Conservation (phyloP, 75 land plant species). For the Picea sitchensis region DNA sequence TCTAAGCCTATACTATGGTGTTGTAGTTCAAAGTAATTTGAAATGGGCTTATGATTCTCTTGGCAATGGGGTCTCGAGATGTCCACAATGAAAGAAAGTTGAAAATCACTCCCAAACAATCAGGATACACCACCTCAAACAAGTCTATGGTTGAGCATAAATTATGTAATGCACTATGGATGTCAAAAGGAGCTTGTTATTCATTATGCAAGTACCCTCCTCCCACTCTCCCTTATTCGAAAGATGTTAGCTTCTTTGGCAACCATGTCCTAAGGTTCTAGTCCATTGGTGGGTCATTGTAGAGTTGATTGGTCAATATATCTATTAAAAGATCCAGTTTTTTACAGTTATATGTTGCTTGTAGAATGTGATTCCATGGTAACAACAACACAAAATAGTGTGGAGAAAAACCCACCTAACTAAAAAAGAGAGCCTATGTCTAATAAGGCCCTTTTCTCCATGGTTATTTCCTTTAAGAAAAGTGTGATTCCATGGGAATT, state of each 20-base stretch:
- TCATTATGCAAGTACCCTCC: background rate
- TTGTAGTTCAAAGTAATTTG: no score
- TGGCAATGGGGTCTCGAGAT: background rate
- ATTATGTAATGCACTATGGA: background rate
- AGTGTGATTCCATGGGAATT: background rate
- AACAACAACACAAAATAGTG: background rate
- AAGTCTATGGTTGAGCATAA: background rate
- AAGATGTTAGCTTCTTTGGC: background rate
- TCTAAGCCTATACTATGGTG: no score
- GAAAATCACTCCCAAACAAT: background rate
- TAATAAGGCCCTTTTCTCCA: background rate
- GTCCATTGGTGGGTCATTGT: background rate
- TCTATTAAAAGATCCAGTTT: background rate
- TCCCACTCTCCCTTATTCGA: background rate
- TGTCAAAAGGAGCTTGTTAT: background rate
- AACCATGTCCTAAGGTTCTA: no score
- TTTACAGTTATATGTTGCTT: background rate
- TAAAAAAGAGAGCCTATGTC: background rate
- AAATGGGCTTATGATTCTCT: no score
- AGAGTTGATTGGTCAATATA: background rate
- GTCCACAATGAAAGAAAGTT: background rate
- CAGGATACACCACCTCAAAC: background rate
- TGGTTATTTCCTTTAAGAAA: background rate
- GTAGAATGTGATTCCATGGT: no score
- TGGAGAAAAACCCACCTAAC: background rate